A percentile compares a stretch with the other conserved stretches of the same genome.
phyloP scores from a whole-genome alignment of 148 eudicot genomes.

The Vaccinium macrocarpon region DNA sequence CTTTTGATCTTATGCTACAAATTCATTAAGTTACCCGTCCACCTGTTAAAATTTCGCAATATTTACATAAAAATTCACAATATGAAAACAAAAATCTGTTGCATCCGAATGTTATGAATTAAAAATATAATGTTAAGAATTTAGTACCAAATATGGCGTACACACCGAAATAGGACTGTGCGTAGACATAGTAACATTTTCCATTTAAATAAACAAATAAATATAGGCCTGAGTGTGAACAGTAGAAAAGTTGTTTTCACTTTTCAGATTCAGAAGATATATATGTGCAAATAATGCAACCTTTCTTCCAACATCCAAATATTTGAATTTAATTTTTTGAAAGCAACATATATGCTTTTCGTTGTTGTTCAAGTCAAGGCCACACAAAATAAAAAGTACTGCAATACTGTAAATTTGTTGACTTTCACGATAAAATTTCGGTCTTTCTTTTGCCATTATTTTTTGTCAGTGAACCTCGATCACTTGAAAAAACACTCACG shows the following conservation, averaged over 20 bases:
- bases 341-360: background rate
- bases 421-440: background rate
- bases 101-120: background rate
- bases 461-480: background rate
- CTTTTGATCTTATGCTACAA: no score
- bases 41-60: background rate
- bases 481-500: background rate
- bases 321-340: background rate
- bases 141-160: background rate
- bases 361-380: background rate
- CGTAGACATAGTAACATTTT: background rate
- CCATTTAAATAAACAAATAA: background rate
- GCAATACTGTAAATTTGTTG: slow-evolving; percentile 6
- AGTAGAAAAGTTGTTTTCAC: background rate
- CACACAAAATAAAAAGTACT: background rate
- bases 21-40: background rate
- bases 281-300: no score
- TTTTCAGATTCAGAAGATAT: background rate
- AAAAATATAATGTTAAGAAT: background rate
- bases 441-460: background rate
- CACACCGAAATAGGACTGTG: background rate
- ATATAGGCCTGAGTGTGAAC: slow-evolving; percentile 12
- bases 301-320: background rate
- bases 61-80: background rate
- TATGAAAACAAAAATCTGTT: background rate